phyloP scores from a whole-genome alignment of 2,329 filamentous ascomycete species.

The Cordyceps farinosa region DNA sequence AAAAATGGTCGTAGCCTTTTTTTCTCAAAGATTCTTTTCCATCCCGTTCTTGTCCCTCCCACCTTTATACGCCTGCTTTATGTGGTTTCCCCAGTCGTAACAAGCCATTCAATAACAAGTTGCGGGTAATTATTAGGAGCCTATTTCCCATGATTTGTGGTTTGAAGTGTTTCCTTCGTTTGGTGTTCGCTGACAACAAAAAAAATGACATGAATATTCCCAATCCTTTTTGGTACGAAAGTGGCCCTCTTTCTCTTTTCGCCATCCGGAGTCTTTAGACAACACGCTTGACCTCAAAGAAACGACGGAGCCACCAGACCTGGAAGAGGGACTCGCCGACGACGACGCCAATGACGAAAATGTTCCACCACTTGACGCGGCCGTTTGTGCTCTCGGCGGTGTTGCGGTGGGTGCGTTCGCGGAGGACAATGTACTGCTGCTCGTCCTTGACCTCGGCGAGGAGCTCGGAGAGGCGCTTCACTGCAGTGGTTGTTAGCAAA shows the following conservation, averaged over 20 bases:
- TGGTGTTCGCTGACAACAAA: not conserved
- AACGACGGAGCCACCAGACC: slow-evolving; percentile 98
- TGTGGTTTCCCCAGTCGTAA: slow-evolving; percentile 1
- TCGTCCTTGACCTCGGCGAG: slow-evolving; percentile 94
- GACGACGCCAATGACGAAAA: slow-evolving; percentile 88
- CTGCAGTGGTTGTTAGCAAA: slow-evolving; percentile 41
- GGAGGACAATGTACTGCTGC: slow-evolving; percentile 92
- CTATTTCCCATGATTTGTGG: not conserved
- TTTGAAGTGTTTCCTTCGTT: not conserved
- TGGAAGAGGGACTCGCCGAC: slow-evolving; percentile 94
- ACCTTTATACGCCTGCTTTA: not conserved
- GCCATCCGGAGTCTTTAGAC: slow-evolving; percentile 40
- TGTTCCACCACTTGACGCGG: slow-evolving; percentile 99
- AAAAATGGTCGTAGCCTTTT: not conserved
- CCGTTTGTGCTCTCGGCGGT: slow-evolving; percentile 98
- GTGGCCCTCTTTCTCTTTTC: not conserved
- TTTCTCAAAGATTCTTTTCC: not conserved
- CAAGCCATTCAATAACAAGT: not conserved
- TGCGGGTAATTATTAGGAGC: slow-evolving; percentile 6
- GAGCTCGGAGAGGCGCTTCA: slow-evolving; percentile 78
- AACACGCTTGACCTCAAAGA: slow-evolving; percentile 82
- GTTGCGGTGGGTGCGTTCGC: slow-evolving; percentile 95
- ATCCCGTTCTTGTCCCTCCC: slow-evolving; percentile 4
- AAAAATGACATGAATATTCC: not conserved
- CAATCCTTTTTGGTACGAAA: not conserved